Base-by-base conservation (phyloP, 768 basidiomycete species). In the Lactarius tabidus region DNA sequence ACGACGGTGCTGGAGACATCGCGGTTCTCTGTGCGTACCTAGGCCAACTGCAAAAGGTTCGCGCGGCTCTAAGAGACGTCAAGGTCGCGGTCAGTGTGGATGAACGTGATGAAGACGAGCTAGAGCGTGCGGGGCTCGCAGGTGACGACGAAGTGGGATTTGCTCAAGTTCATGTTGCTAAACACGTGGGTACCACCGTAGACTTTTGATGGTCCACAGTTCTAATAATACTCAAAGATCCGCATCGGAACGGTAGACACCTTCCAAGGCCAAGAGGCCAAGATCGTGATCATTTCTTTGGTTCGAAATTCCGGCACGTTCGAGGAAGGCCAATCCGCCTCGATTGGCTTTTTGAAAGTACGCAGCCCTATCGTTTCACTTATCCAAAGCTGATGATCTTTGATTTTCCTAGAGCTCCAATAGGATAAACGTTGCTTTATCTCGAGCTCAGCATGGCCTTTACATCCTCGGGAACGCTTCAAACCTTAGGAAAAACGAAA, bases 271-370 rank as follows among this genome's bases (percentile, higher is more conserved):
- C 84, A 88, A 64, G 89, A 90, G 75, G 86, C 82, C 1, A 83
- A 80, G 78, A 81, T 91, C 59, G 82, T 91, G 36, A 89, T 92
- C 31, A 77, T 92, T 10, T 90, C 88, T 0, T 79, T 90, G 15
- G 90, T 92, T 14, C 78, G 90, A 51, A 91, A 91, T 70, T 79
- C 84, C 0, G 89, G 89, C 9, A 78, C 79, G 2, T 74, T 75
- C 10, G 76, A 76, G 15, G 77, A 79, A 35, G 74, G 70, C 7
- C 3, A 64, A 3, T 69, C 4, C 33, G 33, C 69, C 1, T 72
- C 75, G 7, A 90, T 92, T 59, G 91, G 90, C 1, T 93, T 92
- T 72, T 77, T 93, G 59, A 89, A 85, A 79, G 90, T 87, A 59
- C 60, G 72, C 59, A 59, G 7, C 23, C 31, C 20, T 15, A 33